Conservation (phyloP, 768 basidiomycete species). For the Erythrobasidium yunnanense region DNA sequence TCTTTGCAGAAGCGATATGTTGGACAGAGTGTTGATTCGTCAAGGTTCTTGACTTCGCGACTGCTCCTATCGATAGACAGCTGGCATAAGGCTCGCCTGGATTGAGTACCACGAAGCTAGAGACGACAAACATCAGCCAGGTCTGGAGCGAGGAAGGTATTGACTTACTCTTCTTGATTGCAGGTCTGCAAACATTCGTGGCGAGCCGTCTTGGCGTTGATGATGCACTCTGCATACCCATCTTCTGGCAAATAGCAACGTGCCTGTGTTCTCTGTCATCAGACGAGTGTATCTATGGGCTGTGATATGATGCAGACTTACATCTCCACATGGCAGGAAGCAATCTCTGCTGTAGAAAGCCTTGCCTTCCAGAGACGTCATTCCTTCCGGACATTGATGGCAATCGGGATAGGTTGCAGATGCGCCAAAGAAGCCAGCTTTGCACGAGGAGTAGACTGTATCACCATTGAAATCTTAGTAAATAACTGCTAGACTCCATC, state of each 20-base stretch:
- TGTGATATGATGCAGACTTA: background rate
- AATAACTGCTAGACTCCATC: background rate
- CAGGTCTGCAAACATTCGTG: conserved; percentile 10
- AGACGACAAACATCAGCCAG: background rate
- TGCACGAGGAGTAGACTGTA: conserved; percentile 13
- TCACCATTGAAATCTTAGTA: background rate
- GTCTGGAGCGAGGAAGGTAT: background rate
- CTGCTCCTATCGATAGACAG: background rate
- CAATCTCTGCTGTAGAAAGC: conserved; percentile 10
- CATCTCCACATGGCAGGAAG: conserved; percentile 15
- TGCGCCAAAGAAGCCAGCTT: conserved; percentile 3
- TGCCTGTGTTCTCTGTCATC: too few species aligned
- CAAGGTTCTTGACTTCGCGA: background rate
- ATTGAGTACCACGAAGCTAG: conserved; percentile 21
- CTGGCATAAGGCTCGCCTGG: conserved; percentile 11
- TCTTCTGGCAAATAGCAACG: conserved; percentile 16
- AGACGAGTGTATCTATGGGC: background rate
- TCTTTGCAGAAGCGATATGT: too few species aligned
- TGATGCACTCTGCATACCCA: conserved; percentile 10
- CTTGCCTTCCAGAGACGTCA: conserved; percentile 10
- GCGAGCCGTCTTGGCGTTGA: background rate
- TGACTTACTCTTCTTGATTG: conserved; percentile 5
- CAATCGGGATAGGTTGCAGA: background rate
- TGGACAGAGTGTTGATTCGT: too few species aligned
- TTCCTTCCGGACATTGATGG: conserved; percentile 1